A percentile compares a stretch with the other conserved stretches of the same genome.
phyloP scores from a whole-genome alignment of 768 basidiomycete species.

The Gyrodon lividus region DNA sequence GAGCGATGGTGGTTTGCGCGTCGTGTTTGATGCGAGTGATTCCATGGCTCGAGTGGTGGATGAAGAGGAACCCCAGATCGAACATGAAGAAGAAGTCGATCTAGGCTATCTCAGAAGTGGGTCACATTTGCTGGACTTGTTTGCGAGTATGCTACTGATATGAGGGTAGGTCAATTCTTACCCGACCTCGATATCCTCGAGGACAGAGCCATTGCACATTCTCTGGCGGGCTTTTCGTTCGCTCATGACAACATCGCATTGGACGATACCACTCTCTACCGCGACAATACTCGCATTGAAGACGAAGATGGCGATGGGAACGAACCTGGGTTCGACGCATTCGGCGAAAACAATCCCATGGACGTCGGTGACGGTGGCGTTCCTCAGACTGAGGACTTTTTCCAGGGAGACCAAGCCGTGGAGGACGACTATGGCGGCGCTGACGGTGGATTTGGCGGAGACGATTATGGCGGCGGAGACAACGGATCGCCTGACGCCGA shows the following conservation, averaged over 20 bases:
- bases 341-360: constrained; percentile 31
- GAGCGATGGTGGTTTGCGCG: constrained; percentile 76
- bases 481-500: constrained; percentile 45
- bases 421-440: constrained; percentile 46
- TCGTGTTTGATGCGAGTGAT: constrained; percentile 96
- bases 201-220: constrained; percentile 74
- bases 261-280: constrained; percentile 63
- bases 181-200: constrained; percentile 65
- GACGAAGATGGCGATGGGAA: constrained; percentile 37
- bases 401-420: constrained; percentile 59
- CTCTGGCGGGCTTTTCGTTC: constrained; percentile 81
- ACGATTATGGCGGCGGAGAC: constrained; percentile 39
- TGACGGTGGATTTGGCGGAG: constrained; percentile 40
- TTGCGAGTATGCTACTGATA: constrained; percentile 5
- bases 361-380: constrained; percentile 41
- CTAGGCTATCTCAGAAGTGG: constrained; percentile 60
- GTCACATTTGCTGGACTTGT: constrained; percentile 19
- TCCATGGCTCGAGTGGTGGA: constrained; percentile 76
- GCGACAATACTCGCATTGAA: constrained; percentile 45
- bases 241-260: constrained; percentile 58
- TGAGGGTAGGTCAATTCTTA: constrained; percentile 60
- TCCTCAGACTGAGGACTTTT: constrained; percentile 60
- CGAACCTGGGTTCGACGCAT: constrained; percentile 19
- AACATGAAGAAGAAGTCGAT: constrained; percentile 69
- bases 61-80: constrained; percentile 62